A percentile compares a stretch with the other conserved stretches of the same genome.
These are phyloP conservation scores for Bauhinia variegata DNA, from an alignment of 306 rosid species.

Conservation along the genomic window DNA sequence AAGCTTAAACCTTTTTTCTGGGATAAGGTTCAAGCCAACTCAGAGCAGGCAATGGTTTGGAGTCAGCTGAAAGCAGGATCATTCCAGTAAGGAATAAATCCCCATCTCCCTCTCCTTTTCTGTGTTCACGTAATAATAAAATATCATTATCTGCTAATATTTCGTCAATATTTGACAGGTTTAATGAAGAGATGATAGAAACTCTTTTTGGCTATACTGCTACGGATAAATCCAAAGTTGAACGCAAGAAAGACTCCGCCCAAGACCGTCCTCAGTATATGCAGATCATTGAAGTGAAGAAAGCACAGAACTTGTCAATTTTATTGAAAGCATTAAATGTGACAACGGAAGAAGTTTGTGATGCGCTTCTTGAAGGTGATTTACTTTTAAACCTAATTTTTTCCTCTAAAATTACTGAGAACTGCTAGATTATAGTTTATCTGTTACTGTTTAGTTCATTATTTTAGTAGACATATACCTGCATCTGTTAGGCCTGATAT, in stretches of 20 bases:
- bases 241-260: slow-evolving; percentile 57
- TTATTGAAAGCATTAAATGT: slow-evolving; percentile 80
- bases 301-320: slow-evolving; percentile 84
- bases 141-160: slow-evolving; percentile 31
- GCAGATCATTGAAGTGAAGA: slow-evolving; percentile 72
- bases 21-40: slow-evolving; percentile 97
- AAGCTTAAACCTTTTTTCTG: slow-evolving; percentile 97
- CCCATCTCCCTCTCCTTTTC: not conserved
- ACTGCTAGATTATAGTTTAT: no score
- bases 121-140: not conserved
- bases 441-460: no score
- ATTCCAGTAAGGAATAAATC: slow-evolving; percentile 77
- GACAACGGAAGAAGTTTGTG: slow-evolving; percentile 79
- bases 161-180: slow-evolving; percentile 52
- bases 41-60: slow-evolving; percentile 96
- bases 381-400: slow-evolving; percentile 10
- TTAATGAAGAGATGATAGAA: slow-evolving; percentile 97
- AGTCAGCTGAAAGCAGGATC: slow-evolving; percentile 95
- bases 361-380: slow-evolving; percentile 88
- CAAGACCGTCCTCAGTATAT: slow-evolving; percentile 58
- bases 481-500: no score
- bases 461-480: no score
- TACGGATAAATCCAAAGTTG: slow-evolving; percentile 54
- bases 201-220: slow-evolving; percentile 73
- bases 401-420: slow-evolving; percentile 17